These are phyloP conservation scores for Tuctoria greenei DNA, from an alignment of 176 grass and related monocot species.

Conservation along the genomic window DNA sequence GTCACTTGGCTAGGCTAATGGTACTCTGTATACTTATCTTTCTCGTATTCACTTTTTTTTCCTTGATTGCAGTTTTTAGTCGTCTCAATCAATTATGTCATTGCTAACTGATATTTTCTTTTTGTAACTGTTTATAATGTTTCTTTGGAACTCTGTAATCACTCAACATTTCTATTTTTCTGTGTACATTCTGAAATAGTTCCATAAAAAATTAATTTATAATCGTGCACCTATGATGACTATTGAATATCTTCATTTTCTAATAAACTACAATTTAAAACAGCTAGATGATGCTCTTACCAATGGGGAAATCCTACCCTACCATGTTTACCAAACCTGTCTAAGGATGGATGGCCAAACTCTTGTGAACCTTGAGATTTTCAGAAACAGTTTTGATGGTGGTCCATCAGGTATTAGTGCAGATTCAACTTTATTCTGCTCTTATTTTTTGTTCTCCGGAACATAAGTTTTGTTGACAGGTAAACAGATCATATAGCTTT, in stretches of 20 bases:
- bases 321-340: constrained; percentile 83
- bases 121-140: background rate
- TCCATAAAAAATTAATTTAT: background rate
- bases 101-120: constrained; percentile 1
- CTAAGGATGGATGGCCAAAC: constrained; percentile 97
- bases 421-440: constrained; percentile 3
- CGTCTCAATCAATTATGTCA: constrained; percentile 1
- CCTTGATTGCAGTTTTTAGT: constrained; percentile 7
- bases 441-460: constrained; percentile 11
- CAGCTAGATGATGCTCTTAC: constrained; percentile 76
- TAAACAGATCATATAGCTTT: constrained; percentile 14
- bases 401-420: constrained; percentile 61
- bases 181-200: background rate
- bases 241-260: constrained; percentile 7
- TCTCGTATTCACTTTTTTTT: background rate
- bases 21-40: constrained; percentile 54
- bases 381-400: constrained; percentile 79
- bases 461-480: background rate
- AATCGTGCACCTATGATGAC: background rate
- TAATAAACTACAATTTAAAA: constrained; percentile 45
- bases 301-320: constrained; percentile 84
- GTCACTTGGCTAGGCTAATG: constrained; percentile 86
- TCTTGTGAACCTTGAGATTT: constrained; percentile 96
- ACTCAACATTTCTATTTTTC: constrained; percentile 2
- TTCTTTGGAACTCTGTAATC: constrained; percentile 3